These are phyloP conservation scores for Candida krabiensis DNA, from an alignment of 805 yeast species.

Conservation along the genomic window DNA sequence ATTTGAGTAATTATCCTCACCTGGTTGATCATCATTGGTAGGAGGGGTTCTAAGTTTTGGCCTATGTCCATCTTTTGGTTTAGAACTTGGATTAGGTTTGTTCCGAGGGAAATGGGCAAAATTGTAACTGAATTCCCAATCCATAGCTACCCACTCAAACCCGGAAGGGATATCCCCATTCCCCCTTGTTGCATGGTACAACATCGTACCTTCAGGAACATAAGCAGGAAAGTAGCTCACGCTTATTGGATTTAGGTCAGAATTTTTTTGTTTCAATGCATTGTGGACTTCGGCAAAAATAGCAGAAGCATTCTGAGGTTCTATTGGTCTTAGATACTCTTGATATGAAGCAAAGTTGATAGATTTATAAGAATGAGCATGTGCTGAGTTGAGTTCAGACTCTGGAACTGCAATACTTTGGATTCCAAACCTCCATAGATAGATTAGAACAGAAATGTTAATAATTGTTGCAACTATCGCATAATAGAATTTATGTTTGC, in stretches of 20 bases:
- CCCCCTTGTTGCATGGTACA: conserved; percentile 52
- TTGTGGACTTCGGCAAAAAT: conserved; percentile 55
- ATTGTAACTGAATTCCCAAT: conserved; percentile 56
- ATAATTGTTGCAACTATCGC: too few species aligned
- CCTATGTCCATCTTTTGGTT: background rate
- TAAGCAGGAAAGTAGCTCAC: conserved; percentile 60
- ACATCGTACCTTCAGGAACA: conserved; percentile 56
- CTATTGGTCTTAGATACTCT: conserved; percentile 32
- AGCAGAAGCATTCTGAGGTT: conserved; percentile 50
- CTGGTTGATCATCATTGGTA: conserved; percentile 11
- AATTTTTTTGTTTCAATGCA: conserved; percentile 50
- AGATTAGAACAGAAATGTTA: too few species aligned
- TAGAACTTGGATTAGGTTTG: conserved; percentile 3
- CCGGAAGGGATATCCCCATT: conserved; percentile 40
- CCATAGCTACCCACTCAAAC: conserved; percentile 67
- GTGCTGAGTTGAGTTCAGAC: too few species aligned
- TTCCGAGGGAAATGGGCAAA: conserved; percentile 36
- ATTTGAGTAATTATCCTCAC: background rate
- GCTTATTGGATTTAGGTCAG: conserved; percentile 55
- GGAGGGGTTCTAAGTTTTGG: conserved; percentile 4
- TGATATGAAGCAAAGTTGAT: conserved; percentile 23
- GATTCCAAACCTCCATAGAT: background rate
- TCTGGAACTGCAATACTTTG: background rate
- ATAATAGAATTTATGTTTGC: too few species aligned
- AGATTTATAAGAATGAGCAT: background rate